Percentiles rank a stretch among this genome's conserved stretches.
phyloP scores from a whole-genome alignment of 139 green algal species.

The Pseudopediastrum boryanum region DNA sequence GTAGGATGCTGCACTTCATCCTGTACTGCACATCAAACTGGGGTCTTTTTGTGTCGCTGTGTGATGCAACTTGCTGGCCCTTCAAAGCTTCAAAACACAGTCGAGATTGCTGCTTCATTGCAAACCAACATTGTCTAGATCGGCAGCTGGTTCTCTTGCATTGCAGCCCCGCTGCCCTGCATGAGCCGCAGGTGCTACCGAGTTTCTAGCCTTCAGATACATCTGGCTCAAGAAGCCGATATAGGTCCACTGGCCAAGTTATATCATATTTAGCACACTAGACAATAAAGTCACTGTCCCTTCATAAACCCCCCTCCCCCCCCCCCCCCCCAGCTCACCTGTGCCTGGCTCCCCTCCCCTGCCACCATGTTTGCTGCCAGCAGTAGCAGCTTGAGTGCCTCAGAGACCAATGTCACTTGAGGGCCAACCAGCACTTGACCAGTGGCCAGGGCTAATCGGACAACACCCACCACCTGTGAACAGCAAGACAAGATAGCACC shows the following conservation, averaged over 20 bases:
- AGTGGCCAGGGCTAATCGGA: background rate
- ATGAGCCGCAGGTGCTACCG: background rate
- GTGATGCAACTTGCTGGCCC: no score
- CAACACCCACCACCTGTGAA: slow-evolving; percentile 17
- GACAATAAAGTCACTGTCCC: background rate
- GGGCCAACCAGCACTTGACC: background rate
- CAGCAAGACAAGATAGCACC: background rate
- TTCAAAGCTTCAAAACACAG: no score
- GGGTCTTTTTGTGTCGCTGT: no score
- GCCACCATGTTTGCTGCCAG: slow-evolving; percentile 43
- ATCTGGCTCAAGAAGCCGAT: background rate
- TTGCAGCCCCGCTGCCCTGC: no score
- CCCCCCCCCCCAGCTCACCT: slow-evolving; percentile 1
- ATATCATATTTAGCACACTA: background rate
- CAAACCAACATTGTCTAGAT: no score
- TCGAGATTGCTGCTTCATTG: no score
- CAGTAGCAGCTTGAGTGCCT: slow-evolving; percentile 61
- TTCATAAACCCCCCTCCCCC: background rate
- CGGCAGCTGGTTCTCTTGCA: no score
- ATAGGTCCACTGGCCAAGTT: background rate
- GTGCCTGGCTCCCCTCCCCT: background rate
- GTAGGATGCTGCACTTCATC: no score
- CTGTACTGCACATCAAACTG: no score
- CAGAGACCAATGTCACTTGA: slow-evolving; percentile 43
- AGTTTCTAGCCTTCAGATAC: slow-evolving; percentile 3